Percentiles rank a stretch among this genome's conserved stretches.
phyloP scores from a whole-genome alignment of 1,139 yeast species.

The Candida smagusa region DNA sequence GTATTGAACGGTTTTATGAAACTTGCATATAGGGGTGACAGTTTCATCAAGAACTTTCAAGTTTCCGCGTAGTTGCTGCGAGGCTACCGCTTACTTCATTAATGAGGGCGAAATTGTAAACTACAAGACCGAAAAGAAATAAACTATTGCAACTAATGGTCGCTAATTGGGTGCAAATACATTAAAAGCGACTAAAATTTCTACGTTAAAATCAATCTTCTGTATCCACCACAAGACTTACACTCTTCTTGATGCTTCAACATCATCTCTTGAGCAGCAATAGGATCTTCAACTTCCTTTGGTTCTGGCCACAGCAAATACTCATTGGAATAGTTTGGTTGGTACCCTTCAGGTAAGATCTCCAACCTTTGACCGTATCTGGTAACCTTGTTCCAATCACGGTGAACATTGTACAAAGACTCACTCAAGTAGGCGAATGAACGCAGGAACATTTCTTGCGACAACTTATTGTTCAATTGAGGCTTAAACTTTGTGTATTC shows the following conservation, averaged over 20 bases:
- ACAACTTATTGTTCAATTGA: constrained; percentile 38
- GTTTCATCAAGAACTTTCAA: too few relatives aligned
- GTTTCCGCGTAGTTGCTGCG: too few relatives aligned
- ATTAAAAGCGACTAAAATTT: too few relatives aligned
- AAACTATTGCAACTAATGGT: too few relatives aligned
- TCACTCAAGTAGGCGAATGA: constrained; percentile 55
- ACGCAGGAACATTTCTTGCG: constrained; percentile 49
- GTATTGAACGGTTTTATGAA: too few relatives aligned
- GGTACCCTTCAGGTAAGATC: constrained; percentile 47
- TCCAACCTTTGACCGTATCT: constrained; percentile 54
- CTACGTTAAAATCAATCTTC: constrained; percentile 31
- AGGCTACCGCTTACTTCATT: too few relatives aligned
- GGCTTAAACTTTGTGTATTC: constrained; percentile 50
- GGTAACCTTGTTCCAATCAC: constrained; percentile 58
- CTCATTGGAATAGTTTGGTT: constrained; percentile 50
- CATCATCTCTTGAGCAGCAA: constrained; percentile 46
- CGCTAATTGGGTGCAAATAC: neutral
- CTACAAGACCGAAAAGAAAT: too few relatives aligned
- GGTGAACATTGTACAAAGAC: constrained; percentile 50
- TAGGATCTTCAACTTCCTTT: constrained; percentile 43
- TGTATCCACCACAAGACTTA: constrained; percentile 48
- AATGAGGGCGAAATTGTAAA: too few relatives aligned
- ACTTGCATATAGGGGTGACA: too few relatives aligned
- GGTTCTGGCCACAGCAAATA: constrained; percentile 52
- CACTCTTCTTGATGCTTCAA: constrained; percentile 45